Evolutionary conservation across 768 basidiomycete species (phyloP), one percentile per base, ranked within the genome.

Genomic region (Lactarius trivialis): DNA sequence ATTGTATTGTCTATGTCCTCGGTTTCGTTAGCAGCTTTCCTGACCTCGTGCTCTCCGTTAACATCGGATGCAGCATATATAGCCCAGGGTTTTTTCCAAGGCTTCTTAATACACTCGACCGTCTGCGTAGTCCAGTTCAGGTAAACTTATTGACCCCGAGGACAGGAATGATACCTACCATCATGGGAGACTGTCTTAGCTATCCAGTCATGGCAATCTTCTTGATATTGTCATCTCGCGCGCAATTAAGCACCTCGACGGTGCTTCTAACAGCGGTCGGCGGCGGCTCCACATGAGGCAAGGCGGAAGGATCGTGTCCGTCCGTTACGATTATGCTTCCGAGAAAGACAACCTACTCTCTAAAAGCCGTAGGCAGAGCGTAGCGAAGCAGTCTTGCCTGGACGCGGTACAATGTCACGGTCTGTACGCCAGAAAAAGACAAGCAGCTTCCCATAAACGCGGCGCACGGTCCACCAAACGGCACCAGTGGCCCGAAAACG

Each of bases 1-100:
- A 36, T 51, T 30, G 37, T 52, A 11, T 56, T 49, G 56, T 62
- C 56, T 30, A 3, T n/a, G n/a, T n/a, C n/a, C n/a, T n/a, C n/a
- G n/a, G n/a, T n/a, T n/a, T n/a, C n/a, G n/a, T n/a, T n/a, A n/a
- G 55, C 50, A 50, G 33, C 48, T 36, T 62, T 21, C 56, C 61
- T 51, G 14, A 57, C 15, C 37, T 36, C 19, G n/a, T 33, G n/a
- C 49, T 56, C 55, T 19, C 43, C 32, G 7, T 36, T 55, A 7
- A 30, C 50, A 41, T 61, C 56, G 9, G 52, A 41, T 15, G 37
- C 54, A 14, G 28, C 21, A n/a, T 62, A 57, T 17, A 32, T 48
- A 14, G n/a, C 33, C 28, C 32, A 50, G 7, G 49, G 45, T 24
- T 51, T 7, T 5, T 33, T n/a, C 14, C 36, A 55, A 17, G 26